Evolutionary conservation across 1,139 yeast genomes (phyloP), one percentile per base, ranked within the genome.

Genomic region (Blastobotrys illinoisensis): DNA sequence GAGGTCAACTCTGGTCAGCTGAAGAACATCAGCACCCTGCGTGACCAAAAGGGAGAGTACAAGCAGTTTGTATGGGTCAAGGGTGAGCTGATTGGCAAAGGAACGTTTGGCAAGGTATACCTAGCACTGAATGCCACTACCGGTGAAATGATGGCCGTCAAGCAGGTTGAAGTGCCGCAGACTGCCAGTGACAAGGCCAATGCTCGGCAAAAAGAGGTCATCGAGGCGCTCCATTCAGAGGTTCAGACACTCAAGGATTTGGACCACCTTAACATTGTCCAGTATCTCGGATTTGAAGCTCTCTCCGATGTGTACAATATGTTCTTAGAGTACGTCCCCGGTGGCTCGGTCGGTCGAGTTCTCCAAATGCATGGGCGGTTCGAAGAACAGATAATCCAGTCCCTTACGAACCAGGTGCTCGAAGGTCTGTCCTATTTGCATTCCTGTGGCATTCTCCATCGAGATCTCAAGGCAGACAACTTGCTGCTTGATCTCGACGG

Each of bases 91-190:
- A 89, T 95, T 57, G 99, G 99, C 1, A 82, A 91, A 57, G 99
- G 99, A 0, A 91, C 97, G 0, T 95, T 91, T 76, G 99, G 99
- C n/a, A 85, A 88, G 47, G 99, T 95, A 0, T 93, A 81, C 66
- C 77, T 95, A 57, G 98, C 97, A 0, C 78, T 95, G 65, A 95
- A 95, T 69, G 95, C 90, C 14, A 93, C 98, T 0, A 90, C 97
- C 0, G 98, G 99, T 54, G 99, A 95, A 65, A 91, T 95, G 97
- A 85, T 95, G 73, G 99, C 99, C 0, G 99, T 95, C 1, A 95
- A 95, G 67, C 99, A 95, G 69, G 97, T 93, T 4, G 83, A 80
- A 51, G 86, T 86, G 4, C 86, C 89, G 1, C 75, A 71, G 49
- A 72, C 76, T 21, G 69, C 75, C 14, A 70, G 72, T 13, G 81